Percentiles rank a stretch among this genome's conserved stretches.
Conservation (phyloP, 2,329 filamentous ascomycete species). For the Emmonsia crescens region DNA sequence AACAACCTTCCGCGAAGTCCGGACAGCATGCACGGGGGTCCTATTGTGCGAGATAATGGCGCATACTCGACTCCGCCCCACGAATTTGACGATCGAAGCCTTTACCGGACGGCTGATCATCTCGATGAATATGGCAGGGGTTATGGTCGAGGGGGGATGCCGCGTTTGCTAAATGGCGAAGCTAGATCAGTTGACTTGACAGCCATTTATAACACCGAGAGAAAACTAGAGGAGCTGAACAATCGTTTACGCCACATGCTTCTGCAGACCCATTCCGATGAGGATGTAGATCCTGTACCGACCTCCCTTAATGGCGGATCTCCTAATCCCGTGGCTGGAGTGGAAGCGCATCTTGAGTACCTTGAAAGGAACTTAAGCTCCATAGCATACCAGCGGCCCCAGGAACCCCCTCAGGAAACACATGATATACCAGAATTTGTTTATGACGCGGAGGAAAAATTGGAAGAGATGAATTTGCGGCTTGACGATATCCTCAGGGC, state of each 20-base stretch:
- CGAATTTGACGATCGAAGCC: conserved; percentile 65
- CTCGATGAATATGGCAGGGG: conserved; percentile 40
- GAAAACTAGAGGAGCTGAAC: conserved; percentile 58
- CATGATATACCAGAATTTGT: conserved; percentile 15
- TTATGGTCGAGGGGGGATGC: conserved; percentile 16
- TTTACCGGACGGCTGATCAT: conserved; percentile 60
- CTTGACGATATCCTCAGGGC: conserved; percentile 48
- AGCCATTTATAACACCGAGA: conserved; percentile 51
- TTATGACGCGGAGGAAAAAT: conserved; percentile 42
- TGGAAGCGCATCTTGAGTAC: conserved; percentile 56
- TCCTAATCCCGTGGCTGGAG: conserved; percentile 19
- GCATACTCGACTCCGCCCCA: conserved; percentile 29
- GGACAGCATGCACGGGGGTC: conserved; percentile 58
- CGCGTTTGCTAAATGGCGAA: conserved; percentile 3
- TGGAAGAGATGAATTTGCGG: conserved; percentile 54
- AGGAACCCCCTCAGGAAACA: conserved; percentile 13
- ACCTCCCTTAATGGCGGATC: conserved; percentile 20
- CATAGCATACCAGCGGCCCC: conserved; percentile 43
- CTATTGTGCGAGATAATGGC: conserved; percentile 3
- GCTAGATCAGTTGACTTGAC: conserved; percentile 24
- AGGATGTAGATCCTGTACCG: conserved; percentile 29
- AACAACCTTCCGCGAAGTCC: conserved; percentile 51
- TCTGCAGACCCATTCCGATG: conserved; percentile 32
- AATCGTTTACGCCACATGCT: conserved; percentile 56
- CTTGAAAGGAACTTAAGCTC: conserved; percentile 55